Evolutionary conservation across 257 asterid species (phyloP).

Genomic region (Jacaranda copaia): DNA sequence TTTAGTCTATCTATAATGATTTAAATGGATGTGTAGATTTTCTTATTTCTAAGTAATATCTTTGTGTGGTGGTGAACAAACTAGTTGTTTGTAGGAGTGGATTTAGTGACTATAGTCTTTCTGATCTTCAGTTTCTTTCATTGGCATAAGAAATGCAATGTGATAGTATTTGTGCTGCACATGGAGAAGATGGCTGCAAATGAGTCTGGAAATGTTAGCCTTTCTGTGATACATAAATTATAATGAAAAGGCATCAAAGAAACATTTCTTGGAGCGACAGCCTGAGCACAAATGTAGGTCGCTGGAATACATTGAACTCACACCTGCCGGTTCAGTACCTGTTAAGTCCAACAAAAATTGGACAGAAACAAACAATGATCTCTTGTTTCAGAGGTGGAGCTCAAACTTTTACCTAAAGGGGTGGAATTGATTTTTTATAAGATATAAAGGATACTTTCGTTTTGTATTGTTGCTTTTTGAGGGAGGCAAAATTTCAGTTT

Average conservation of each 20-base stretch:
- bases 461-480: too few species aligned
- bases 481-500: too few species aligned
- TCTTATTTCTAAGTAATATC: not conserved
- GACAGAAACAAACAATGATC: too few species aligned
- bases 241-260: not conserved
- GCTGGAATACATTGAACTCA: too few species aligned
- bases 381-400: too few species aligned
- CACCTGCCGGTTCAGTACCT: too few species aligned
- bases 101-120: conserved; percentile 8
- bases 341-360: too few species aligned
- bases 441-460: too few species aligned
- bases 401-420: too few species aligned
- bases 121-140: not conserved
- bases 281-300: too few species aligned
- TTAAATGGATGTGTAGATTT: conserved; percentile 22
- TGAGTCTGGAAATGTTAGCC: not conserved
- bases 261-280: not conserved
- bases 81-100: conserved; percentile 13
- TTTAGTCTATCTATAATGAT: not conserved
- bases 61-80: not conserved
- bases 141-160: not conserved
- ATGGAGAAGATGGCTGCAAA: not conserved
- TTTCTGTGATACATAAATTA: not conserved
- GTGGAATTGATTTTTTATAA: too few species aligned
- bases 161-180: not conserved